Conservation (phyloP, 495 filamentous ascomycete genomes). For the Cladorrhinum samala region DNA sequence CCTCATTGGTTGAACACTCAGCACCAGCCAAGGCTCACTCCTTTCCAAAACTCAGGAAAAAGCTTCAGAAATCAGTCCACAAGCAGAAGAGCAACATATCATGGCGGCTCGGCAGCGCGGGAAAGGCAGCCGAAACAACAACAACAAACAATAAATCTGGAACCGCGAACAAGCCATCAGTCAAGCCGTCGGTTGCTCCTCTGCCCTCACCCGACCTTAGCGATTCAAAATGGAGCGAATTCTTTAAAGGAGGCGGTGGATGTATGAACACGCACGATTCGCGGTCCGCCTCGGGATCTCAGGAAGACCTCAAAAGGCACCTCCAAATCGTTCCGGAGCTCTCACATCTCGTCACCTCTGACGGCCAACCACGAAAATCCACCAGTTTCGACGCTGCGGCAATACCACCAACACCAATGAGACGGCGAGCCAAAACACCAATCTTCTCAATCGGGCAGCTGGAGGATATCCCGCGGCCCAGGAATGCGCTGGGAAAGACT, state of each 20-base stretch:
- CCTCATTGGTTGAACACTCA: slow-evolving; percentile 20
- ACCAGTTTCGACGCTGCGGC: slow-evolving; percentile 13
- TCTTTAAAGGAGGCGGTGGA: slow-evolving; percentile 29
- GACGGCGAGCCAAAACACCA: slow-evolving; percentile 41
- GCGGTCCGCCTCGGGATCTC: background rate
- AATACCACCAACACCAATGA: slow-evolving; percentile 13
- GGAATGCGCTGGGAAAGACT: slow-evolving; percentile 22
- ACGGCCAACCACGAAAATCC: slow-evolving; percentile 17
- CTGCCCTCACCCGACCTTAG: slow-evolving; percentile 18
- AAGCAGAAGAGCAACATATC: slow-evolving; percentile 26
- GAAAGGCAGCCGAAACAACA: slow-evolving; percentile 9
- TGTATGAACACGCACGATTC: slow-evolving; percentile 17
- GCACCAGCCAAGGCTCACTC: slow-evolving; percentile 16
- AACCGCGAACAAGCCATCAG: slow-evolving; percentile 11
- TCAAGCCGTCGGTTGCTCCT: slow-evolving; percentile 10
- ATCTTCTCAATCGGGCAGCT: slow-evolving; percentile 38
- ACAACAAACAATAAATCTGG: slow-evolving; percentile 20
- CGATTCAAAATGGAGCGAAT: slow-evolving; percentile 32
- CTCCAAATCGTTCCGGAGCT: slow-evolving; percentile 34
- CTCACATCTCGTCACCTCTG: slow-evolving; percentile 28
- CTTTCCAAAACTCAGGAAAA: slow-evolving; percentile 33
- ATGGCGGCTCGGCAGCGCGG: slow-evolving; percentile 9
- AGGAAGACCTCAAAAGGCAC: background rate
- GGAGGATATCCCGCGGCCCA: slow-evolving; percentile 22
- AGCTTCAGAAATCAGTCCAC: slow-evolving; percentile 34